A percentile compares a stretch with the other conserved stretches of the same genome.
Evolutionary conservation across 805 yeast species (phyloP).

Genomic region (Zygoascus bituminiphila): DNA sequence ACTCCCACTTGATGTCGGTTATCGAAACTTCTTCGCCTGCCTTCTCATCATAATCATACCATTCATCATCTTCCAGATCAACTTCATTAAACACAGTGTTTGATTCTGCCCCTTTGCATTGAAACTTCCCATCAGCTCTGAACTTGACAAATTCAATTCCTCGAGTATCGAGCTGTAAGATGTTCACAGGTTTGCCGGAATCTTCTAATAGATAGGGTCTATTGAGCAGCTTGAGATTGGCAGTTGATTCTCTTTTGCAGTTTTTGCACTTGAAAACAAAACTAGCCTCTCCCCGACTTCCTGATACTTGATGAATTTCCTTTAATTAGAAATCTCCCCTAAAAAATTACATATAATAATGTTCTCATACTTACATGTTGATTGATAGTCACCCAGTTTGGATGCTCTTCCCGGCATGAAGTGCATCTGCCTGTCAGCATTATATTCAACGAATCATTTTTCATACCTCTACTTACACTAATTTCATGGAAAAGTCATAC

Average conservation of each 20-base stretch:
- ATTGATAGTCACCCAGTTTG: slow-evolving; percentile 61
- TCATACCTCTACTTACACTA: slow-evolving; percentile 30
- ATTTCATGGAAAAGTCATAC: slow-evolving; percentile 65
- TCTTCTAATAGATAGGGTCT: slow-evolving; percentile 33
- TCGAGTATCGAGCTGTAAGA: slow-evolving; percentile 73
- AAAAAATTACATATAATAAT: background rate
- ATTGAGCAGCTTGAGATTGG: slow-evolving; percentile 22
- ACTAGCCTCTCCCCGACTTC: slow-evolving; percentile 76
- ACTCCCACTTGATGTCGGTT: slow-evolving; percentile 61
- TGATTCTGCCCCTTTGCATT: slow-evolving; percentile 45
- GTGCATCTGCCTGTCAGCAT: slow-evolving; percentile 42
- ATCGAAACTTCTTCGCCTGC: slow-evolving; percentile 74
- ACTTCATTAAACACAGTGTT: slow-evolving; percentile 50
- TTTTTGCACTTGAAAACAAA: slow-evolving; percentile 68
- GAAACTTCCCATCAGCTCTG: slow-evolving; percentile 56
- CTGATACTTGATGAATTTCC: slow-evolving; percentile 36
- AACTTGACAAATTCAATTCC: slow-evolving; percentile 72
- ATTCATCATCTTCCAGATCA: slow-evolving; percentile 72
- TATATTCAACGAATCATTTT: background rate
- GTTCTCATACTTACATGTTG: slow-evolving; percentile 35
- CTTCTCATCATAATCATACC: slow-evolving; percentile 93
- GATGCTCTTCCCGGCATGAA: slow-evolving; percentile 69
- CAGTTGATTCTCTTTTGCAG: slow-evolving; percentile 40
- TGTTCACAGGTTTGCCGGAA: slow-evolving; percentile 34
- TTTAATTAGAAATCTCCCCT: slow-evolving; percentile 5